Conservation (phyloP, 306 rosid species). For the Geum urbanum region DNA sequence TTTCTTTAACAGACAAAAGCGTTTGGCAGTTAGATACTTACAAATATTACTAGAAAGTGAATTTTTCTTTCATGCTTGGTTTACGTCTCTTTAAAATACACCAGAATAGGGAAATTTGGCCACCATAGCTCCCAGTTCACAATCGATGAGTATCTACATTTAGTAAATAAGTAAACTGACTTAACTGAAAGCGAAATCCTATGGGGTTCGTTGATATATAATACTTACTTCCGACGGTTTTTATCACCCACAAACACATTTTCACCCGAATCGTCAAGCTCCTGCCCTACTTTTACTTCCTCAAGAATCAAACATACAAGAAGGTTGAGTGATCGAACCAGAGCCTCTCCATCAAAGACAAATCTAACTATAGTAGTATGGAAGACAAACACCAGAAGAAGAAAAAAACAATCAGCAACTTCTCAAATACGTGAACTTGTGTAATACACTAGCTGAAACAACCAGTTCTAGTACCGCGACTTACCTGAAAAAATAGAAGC, state of each 20-base stretch:
- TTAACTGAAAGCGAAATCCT: conserved; percentile 5
- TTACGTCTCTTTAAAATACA: conserved; percentile 88
- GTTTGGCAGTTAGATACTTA: conserved; percentile 38
- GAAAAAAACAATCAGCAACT: conserved; percentile 22
- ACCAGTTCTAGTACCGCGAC: background rate
- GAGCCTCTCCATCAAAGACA: conserved; percentile 72
- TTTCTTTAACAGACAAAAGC: background rate
- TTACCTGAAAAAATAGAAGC: conserved; percentile 87
- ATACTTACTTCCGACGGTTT: conserved; percentile 92
- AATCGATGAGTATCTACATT: conserved; percentile 73
- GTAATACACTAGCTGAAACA: background rate
- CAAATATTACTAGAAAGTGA: conserved; percentile 91
- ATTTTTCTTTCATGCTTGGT: conserved; percentile 95
- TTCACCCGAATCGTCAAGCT: conserved; percentile 85
- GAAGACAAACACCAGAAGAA: conserved; percentile 23
- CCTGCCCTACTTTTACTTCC: conserved; percentile 89
- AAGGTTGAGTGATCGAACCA: conserved; percentile 58
- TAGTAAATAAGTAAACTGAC: conserved; percentile 22
- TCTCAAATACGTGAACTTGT: background rate
- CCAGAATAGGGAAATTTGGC: conserved; percentile 90
- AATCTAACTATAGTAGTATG: conserved; percentile 90
- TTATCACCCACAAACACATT: conserved; percentile 89
- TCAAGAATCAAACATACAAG: conserved; percentile 29
- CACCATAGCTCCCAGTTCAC: no score
- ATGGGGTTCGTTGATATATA: background rate